A percentile compares a stretch with the other conserved stretches of the same genome.
Conservation (phyloP, 495 filamentous ascomycete genomes). For the Penicillium arizonense region DNA sequence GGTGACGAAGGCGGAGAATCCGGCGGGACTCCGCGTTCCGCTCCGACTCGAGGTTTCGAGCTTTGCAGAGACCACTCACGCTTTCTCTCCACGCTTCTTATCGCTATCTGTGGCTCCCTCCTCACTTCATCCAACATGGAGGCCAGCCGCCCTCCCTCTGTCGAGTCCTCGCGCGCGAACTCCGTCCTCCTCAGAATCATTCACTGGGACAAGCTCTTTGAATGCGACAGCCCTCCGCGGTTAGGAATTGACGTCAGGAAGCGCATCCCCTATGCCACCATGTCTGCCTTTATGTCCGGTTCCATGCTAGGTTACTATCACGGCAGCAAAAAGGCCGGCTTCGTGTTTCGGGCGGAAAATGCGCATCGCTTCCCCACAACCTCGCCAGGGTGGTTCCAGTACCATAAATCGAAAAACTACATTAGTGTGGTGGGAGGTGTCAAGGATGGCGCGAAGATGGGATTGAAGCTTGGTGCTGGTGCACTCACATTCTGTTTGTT, state of each 20-base stretch:
- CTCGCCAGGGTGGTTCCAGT: conserved; percentile 90
- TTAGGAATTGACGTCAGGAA: conserved; percentile 61
- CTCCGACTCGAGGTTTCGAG: background rate
- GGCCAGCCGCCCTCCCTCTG: conserved; percentile 13
- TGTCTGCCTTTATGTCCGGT: conserved; percentile 62
- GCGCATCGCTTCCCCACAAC: conserved; percentile 82
- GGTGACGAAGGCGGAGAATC: conserved; percentile 22
- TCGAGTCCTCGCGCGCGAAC: conserved; percentile 12
- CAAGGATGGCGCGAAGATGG: conserved; percentile 75
- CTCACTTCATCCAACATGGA: conserved; percentile 25
- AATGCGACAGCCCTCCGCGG: conserved; percentile 49
- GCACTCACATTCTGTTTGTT: conserved; percentile 65
- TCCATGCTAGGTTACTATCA: conserved; percentile 67
- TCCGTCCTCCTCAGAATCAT: conserved; percentile 31
- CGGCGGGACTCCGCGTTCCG: conserved; percentile 4
- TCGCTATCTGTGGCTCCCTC: background rate
- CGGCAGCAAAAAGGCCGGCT: conserved; percentile 66
- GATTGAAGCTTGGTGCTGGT: conserved; percentile 64
- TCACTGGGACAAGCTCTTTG: conserved; percentile 43
- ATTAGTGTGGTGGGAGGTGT: conserved; percentile 69
- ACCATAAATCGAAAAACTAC: conserved; percentile 98
- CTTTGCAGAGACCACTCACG: conserved; percentile 2
- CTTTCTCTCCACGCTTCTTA: background rate
- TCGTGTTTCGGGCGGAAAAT: conserved; percentile 91
- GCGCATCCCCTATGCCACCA: conserved; percentile 62